Evolutionary conservation across 371 early-diverging fungal species (phyloP), one percentile per base, ranked within the genome.

Genomic region (Blastocladiella emersonii): DNA sequence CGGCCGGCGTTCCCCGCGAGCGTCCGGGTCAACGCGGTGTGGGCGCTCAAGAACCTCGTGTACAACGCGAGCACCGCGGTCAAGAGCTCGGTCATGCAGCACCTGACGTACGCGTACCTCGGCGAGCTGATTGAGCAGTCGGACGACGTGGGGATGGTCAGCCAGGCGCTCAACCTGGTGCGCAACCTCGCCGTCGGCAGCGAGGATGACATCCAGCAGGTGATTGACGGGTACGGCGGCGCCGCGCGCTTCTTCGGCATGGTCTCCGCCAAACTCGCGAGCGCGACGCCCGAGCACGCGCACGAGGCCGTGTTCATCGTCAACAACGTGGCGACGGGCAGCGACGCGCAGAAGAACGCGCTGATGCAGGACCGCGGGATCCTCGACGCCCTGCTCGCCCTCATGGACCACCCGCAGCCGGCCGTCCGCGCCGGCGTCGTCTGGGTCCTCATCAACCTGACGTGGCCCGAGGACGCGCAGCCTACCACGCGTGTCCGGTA

Each of bases 21-120:
- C 34, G 69, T 91, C 15, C 76, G 86, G 56, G 66, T 88, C 44
- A 90, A 93, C 68, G 84, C 86, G 12, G 75, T 90, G 3, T 93
- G 92, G 91, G 88, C 89, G 3, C 69, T 93, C 57, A 90, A 90
- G 60, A 93, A 90, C 71, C 69, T 91, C 37, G 73, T 90, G 21
- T 91, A 74, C 69, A 79, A 82, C 57, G 86, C 90, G 2, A 84
- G 86, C 43, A 67, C 83, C 21, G 77, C 74, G 0, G 76, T 83
- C 27, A 91, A 91, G 69, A 72, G 76, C 39, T 68, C 74, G 15
- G 86, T 91, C 0, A 89, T 93, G 85, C 70, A 72, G 13, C 74
- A 74, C 10, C 70, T 91, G 37, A 83, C 85, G 0, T 91, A 81
- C 70, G 71, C 77, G 61, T 73, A 73, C 4, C 71, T 92, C 61